Percentiles rank a stretch among this genome's conserved stretches.
These are phyloP conservation scores for Teunomyces tritomae DNA, from an alignment of 805 yeast species.

Conservation along the genomic window DNA sequence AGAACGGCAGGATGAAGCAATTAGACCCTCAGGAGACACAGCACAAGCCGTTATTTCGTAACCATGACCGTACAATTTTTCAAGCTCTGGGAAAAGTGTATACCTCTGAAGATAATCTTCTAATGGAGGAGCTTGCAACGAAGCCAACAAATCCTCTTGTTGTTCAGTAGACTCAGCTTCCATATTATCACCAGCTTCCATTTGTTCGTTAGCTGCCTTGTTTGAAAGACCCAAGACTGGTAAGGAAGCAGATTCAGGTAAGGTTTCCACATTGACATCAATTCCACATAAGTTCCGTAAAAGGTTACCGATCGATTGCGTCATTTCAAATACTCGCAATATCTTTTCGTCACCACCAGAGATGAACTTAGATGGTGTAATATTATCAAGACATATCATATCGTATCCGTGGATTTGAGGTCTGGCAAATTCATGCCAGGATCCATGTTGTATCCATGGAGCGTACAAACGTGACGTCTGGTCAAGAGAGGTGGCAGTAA, in stretches of 20 bases:
- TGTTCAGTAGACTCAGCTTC: slow-evolving; percentile 34
- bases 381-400: slow-evolving; percentile 74
- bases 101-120: slow-evolving; percentile 91
- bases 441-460: slow-evolving; percentile 45
- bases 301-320: slow-evolving; percentile 68
- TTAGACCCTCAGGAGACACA: slow-evolving; percentile 59
- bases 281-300: slow-evolving; percentile 55
- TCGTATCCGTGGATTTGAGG: slow-evolving; percentile 99
- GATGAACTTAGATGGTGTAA: slow-evolving; percentile 63
- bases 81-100: slow-evolving; percentile 93
- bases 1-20: slow-evolving; percentile 92
- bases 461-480: slow-evolving; percentile 89
- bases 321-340: slow-evolving; percentile 83
- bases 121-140: slow-evolving; percentile 62
- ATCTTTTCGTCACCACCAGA: slow-evolving; percentile 97
- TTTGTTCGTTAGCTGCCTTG: slow-evolving; percentile 65
- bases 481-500: slow-evolving; percentile 80
- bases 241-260: slow-evolving; percentile 83
- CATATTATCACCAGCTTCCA: slow-evolving; percentile 38
- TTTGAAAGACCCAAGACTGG: slow-evolving; percentile 94
- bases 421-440: slow-evolving; percentile 92
- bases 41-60: slow-evolving; percentile 85
- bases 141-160: slow-evolving; percentile 45
- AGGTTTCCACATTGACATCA: slow-evolving; percentile 16
- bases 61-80: slow-evolving; percentile 96